A percentile compares a stretch with the other conserved stretches of the same genome.
Evolutionary conservation across 768 basidiomycete genomes (phyloP).

Genomic region (Kockovaella imperatae): DNA sequence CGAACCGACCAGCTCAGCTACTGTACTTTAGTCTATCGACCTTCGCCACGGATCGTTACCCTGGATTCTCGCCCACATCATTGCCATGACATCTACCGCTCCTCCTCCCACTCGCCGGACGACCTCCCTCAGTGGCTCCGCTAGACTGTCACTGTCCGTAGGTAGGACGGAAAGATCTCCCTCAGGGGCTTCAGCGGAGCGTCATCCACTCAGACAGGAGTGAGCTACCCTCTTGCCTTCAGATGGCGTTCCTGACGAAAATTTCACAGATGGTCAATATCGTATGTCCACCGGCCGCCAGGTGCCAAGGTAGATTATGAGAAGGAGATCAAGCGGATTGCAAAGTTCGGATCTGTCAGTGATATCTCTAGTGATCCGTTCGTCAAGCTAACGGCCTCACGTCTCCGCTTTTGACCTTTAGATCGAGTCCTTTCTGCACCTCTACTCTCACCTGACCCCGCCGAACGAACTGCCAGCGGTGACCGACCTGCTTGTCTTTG

Average conservation of each 20-base stretch:
- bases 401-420: slow-evolving; percentile 35
- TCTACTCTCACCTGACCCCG: slow-evolving; percentile 82
- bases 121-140: slow-evolving; percentile 28
- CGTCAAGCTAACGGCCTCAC: not conserved
- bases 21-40: too few relatives aligned
- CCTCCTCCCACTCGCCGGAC: slow-evolving; percentile 14
- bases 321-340: slow-evolving; percentile 87
- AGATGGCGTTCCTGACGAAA: slow-evolving; percentile 1
- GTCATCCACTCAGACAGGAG: slow-evolving; percentile 37
- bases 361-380: not conserved
- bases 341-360: slow-evolving; percentile 76
- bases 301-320: slow-evolving; percentile 89
- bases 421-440: slow-evolving; percentile 93
- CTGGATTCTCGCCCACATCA: too few relatives aligned
- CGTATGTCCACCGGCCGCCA: slow-evolving; percentile 62
- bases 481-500: slow-evolving; percentile 90
- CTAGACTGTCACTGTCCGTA: slow-evolving; percentile 31
- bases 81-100: too few relatives aligned
- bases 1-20: too few relatives aligned
- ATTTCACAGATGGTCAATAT: slow-evolving; percentile 37
- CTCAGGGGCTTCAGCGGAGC: slow-evolving; percentile 10
- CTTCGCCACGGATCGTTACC: too few relatives aligned
- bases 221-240: slow-evolving; percentile 9
- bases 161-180: slow-evolving; percentile 10
- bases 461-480: slow-evolving; percentile 78